Base-by-base conservation (phyloP, 2,329 filamentous ascomycete genomes). In the Colletotrichum sublineola region DNA sequence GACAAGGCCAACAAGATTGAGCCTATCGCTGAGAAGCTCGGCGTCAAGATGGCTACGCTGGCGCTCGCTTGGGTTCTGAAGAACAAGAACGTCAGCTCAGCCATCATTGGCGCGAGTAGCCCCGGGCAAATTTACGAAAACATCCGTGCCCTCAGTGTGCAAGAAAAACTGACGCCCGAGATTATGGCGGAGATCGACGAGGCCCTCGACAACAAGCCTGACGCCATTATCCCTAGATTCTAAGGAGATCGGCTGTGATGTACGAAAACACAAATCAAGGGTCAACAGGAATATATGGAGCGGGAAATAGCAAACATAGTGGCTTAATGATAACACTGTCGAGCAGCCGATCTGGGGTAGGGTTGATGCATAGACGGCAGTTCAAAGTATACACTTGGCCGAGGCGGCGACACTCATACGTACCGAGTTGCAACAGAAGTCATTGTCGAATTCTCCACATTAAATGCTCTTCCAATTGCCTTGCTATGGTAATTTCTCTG, bases 1-100 rank as follows among this genome's bases (percentile, higher is more conserved):
- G 84, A 89, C 74, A 88, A 88, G 79, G 89, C 93, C 64, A 88
- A 86, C 76, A 85, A 86, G 77, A 82, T 90, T 73, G 82, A 88
- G 84, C 84, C 88, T 63, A 86, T 95, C 74, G 92, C 93, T 2
- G 86, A 93, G 67, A 86, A 85, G 76, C 82, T 94, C 52, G 90
- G 87, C 15, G 84, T 91, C 72, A 89, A 88, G 79, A 81, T 85
- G 81, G 84, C 83, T 76, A 83, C 85, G 63, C 82, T 92, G 55
- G 89, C 90, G 0, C 82, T 91, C 64, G 89, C 88, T 2, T 92
- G 90, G 90, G 87, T 90, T 18, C 82, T 92, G 61, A 88, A 85
- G 78, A 92, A 92, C 78, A 85, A 86, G 75, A 87, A 89, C 69
- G 87, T 91, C 61, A 90, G 87, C 78, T 87, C 86, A 20, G 89